Base-by-base conservation (phyloP, 768 basidiomycete species). In the Leccinum incarnatum region DNA sequence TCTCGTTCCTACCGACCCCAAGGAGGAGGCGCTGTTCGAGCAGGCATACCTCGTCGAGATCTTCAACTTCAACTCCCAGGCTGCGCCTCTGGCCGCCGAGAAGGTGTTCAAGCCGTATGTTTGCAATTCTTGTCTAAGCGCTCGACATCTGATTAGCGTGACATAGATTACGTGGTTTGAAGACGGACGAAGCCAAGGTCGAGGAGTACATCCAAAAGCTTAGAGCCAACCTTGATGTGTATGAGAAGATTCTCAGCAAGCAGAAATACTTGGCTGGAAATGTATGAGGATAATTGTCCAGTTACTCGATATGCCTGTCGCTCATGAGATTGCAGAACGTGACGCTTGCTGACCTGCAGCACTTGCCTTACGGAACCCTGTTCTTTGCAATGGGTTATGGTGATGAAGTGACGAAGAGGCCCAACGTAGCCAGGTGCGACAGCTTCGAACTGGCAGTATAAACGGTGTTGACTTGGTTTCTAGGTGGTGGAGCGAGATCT, bases 271-370 rank as follows among this genome's bases (percentile, higher is more conserved):
- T 85, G 12, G 84, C 79, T 54, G 86, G 86, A 2, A 71, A 86
- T 57, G 85, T 83, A 54, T 48, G 79, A 73, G 21, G 47, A 53
- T 25, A 17, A 12, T 54, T 0, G 14, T 30, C 27, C 11, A 7
- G 0, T 1, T 0, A 2, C 23, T 50, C 32, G 27, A 30, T 42
- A 12, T 34, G 14, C 2, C 2, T 30, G 40, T 51, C 7, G 25
- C 58, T 64, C 32, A 68, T 40, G 25, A 9, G 3, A 23, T 48
- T 21, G n/a, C 58, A 80, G 75, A 64, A 70, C 29, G 21, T 87
- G 54, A 84, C 83, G 7, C 72, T 86, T 1, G 83, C 81, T 4
- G 86, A 87, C 65, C 74, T 87, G 11, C 80, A 79, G 69, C 84
- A 86, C 67, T 66, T 87, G 32, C 78, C 84, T 0, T 79, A 78